A percentile compares a stretch with the other conserved stretches of the same genome.
These are phyloP conservation scores for Lachnum nothofagi DNA, from an alignment of 2,329 filamentous ascomycete species.

Conservation along the genomic window DNA sequence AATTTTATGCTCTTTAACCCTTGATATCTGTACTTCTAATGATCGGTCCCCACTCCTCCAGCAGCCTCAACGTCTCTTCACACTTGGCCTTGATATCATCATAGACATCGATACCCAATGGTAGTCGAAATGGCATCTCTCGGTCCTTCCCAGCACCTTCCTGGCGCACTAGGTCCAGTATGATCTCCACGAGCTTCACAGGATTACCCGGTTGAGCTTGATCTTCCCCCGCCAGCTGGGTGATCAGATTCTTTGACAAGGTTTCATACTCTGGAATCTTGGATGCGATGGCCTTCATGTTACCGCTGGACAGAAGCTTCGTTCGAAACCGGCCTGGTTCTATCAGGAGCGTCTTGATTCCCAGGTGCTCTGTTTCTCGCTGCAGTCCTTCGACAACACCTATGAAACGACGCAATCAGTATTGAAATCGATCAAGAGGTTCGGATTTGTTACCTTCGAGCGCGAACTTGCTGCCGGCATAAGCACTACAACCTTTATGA, in stretches of 20 bases:
- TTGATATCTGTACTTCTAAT: not conserved
- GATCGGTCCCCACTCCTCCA: not conserved
- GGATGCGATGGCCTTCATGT: conserved; percentile 24
- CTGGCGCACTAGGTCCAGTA: conserved; percentile 52
- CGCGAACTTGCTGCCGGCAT: conserved; percentile 14
- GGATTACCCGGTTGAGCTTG: conserved; percentile 52
- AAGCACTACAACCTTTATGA: conserved; percentile 5
- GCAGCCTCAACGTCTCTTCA: conserved; percentile 19
- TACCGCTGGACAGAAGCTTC: conserved; percentile 34
- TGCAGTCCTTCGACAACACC: conserved; percentile 5
- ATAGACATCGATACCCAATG: conserved; percentile 50
- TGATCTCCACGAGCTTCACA: conserved; percentile 45
- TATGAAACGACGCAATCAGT: not conserved
- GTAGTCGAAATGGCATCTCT: conserved; percentile 48
- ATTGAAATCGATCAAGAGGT: not conserved
- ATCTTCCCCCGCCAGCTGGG: conserved; percentile 34
- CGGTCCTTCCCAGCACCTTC: conserved; percentile 44
- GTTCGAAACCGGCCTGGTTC: conserved; percentile 49
- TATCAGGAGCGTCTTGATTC: conserved; percentile 26
- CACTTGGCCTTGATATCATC: conserved; percentile 41
- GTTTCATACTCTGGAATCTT: conserved; percentile 24
- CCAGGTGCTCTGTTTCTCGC: conserved; percentile 6
- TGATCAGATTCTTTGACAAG: conserved; percentile 20
- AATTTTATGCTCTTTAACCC: no score
- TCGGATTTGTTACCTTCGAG: conserved; percentile 6